Base-by-base conservation (phyloP, 2,329 filamentous ascomycete species). In the Epichloe sibirici region DNA sequence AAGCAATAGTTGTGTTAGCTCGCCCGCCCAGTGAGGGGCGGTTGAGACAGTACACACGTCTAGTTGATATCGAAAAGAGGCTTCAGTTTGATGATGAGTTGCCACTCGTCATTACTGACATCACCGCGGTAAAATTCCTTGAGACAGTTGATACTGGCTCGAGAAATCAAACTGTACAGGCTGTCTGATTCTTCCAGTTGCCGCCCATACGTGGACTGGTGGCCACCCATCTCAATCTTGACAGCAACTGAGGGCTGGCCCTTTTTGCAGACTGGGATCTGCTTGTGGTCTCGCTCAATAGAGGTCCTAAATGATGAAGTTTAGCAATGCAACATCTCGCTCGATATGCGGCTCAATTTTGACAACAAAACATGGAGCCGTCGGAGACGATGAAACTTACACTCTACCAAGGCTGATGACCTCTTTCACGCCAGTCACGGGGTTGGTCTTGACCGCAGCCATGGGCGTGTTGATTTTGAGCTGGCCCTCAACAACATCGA, bases 221-320 rank as follows among this genome's bases (percentile, higher is more conserved):
- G 88, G 54, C 84, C 73, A 51, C 90, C 91, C 81, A 84, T 85
- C 73, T 98, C 94, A 63, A 98, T 94, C 78, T 98, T 98, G 74
- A 98, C 78, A 21, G 93, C 93, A 9, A 98, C 94, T 1, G 90
- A 94, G n/a, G 94, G 93, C 65, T 95, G 88, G 50, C 91, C 91
- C 73, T 90, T 91, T 72, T 98, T 98, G 75, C 89, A 95, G 53
- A 95, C 78, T 9, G 78, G 80, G 59, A 98, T 85, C 58, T 93
- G 83, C 75, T 98, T 98, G 79, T 98, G 93, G 61, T 98, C 94
- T 66, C 94, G 85, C 71, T 98, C 91, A 65, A 98, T 98, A 2
- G 86, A 90, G 52, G 88, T 88, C n/a, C 90, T 95, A 11, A 7
- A 45, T 5, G 13, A 39, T 4, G 17, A 1, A 9, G 28, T 38